Evolutionary conservation across 2,329 filamentous ascomycete species (phyloP).

Genomic region (Talaromyces sp.): DNA sequence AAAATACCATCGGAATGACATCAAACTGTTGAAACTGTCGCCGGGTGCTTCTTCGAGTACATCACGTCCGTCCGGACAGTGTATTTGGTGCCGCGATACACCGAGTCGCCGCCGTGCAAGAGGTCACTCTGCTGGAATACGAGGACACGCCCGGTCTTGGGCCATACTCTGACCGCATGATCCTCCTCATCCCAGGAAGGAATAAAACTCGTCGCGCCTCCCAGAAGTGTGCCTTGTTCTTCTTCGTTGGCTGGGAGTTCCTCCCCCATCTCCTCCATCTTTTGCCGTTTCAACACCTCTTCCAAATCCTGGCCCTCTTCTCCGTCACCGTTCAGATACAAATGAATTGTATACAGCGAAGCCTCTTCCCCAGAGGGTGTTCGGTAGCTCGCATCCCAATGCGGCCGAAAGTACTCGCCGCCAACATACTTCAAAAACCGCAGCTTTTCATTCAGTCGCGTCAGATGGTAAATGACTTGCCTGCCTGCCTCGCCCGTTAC

Average conservation of each 20-base stretch:
- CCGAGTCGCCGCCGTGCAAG: conserved; percentile 53
- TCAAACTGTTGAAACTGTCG: background rate
- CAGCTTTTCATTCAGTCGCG: conserved; percentile 65
- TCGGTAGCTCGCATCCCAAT: conserved; percentile 63
- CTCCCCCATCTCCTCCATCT: conserved; percentile 18
- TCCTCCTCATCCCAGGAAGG: conserved; percentile 23
- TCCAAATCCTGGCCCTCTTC: conserved; percentile 26
- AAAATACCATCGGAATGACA: background rate
- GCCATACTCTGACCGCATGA: conserved; percentile 40
- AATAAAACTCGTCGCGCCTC: conserved; percentile 54
- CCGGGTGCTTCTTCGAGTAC: conserved; percentile 31
- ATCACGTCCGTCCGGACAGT: conserved; percentile 55
- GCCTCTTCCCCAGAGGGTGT: conserved; percentile 50
- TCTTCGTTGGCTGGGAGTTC: conserved; percentile 9
- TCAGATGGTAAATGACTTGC: conserved; percentile 32
- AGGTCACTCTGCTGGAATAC: conserved; percentile 54
- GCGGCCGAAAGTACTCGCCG: conserved; percentile 70
- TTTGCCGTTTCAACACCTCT: conserved; percentile 18
- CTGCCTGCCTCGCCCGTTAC: conserved; percentile 44
- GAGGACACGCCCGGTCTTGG: conserved; percentile 49
- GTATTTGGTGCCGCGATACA: conserved; percentile 50
- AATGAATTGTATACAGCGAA: conserved; percentile 52
- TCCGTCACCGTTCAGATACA: conserved; percentile 50
- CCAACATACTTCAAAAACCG: conserved; percentile 68
- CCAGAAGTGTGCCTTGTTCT: conserved; percentile 31